Percentiles rank a stretch among this genome's conserved stretches.
Evolutionary conservation across 2,329 filamentous ascomycete genomes (phyloP).

Genomic region (Ceratocystis smalleyi): DNA sequence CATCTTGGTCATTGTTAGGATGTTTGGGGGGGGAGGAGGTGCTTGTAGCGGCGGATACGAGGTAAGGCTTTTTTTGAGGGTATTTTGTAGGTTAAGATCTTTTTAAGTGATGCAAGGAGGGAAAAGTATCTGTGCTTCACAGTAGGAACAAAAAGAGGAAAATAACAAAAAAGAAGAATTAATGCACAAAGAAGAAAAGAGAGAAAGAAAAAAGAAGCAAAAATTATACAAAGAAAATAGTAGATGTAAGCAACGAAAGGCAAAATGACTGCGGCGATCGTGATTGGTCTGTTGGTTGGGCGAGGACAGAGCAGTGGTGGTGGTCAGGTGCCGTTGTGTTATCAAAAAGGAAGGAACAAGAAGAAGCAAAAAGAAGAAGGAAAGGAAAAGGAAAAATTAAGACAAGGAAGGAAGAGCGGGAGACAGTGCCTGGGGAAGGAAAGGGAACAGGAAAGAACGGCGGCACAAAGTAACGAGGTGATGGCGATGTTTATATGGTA

Average conservation of each 20-base stretch:
- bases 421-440: neutral
- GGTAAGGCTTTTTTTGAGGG: neutral
- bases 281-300: constrained; percentile 1
- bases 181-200: neutral
- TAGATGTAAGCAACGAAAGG: constrained; percentile 1
- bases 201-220: neutral
- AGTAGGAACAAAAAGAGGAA: neutral
- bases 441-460: neutral
- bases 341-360: neutral
- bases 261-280: neutral
- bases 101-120: neutral
- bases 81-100: neutral
- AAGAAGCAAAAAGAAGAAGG: neutral
- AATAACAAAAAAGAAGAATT: constrained; percentile 21
- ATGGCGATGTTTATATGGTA: constrained; percentile 1
- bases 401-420: neutral
- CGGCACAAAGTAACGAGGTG: neutral
- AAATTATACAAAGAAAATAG: neutral
- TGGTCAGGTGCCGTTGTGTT: neutral
- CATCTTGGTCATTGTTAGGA: constrained; percentile 12
- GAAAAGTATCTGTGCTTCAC: neutral
- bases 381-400: neutral
- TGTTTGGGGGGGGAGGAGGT: neutral
- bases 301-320: neutral
- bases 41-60: neutral